These are phyloP conservation scores for Penicillium ucsense DNA, from an alignment of 495 filamentous ascomycete genomes.

Conservation along the genomic window DNA sequence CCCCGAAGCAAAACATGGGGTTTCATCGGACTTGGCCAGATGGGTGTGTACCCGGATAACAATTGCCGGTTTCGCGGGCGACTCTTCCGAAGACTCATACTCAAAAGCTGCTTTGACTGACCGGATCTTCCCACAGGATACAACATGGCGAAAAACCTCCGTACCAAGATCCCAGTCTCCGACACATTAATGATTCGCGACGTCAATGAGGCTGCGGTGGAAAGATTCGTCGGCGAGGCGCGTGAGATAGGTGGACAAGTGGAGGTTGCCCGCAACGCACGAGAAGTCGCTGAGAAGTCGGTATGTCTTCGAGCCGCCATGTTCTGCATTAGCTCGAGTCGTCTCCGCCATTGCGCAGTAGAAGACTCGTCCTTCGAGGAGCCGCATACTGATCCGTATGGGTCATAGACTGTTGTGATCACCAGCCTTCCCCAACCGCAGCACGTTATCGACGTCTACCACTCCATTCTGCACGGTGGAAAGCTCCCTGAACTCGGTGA, in stretches of 20 bases:
- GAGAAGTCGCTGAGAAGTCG: conserved; percentile 59
- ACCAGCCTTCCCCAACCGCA: conserved; percentile 73
- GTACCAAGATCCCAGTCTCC: conserved; percentile 57
- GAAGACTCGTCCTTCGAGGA: no score
- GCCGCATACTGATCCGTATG: conserved; percentile 2
- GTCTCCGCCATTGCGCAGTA: background rate
- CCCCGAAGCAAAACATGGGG: conserved; percentile 58
- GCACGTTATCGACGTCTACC: conserved; percentile 67
- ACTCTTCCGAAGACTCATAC: background rate
- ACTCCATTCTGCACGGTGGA: conserved; percentile 46
- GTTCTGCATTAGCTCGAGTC: conserved; percentile 1
- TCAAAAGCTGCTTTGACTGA: background rate
- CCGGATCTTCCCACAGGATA: conserved; percentile 43
- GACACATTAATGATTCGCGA: conserved; percentile 68
- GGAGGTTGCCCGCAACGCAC: conserved; percentile 45
- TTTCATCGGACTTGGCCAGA: conserved; percentile 79
- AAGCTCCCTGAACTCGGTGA: conserved; percentile 31
- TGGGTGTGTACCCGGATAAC: conserved; percentile 52
- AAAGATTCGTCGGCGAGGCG: conserved; percentile 53
- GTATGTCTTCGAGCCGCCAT: conserved; percentile 41
- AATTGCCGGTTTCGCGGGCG: no score
- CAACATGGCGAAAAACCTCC: conserved; percentile 82
- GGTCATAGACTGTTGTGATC: conserved; percentile 57
- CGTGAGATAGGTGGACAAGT: conserved; percentile 38
- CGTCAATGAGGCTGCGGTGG: conserved; percentile 53